Evolutionary conservation across 1,139 yeast species (phyloP).

Genomic region (Candida pseudoviswanathii): DNA sequence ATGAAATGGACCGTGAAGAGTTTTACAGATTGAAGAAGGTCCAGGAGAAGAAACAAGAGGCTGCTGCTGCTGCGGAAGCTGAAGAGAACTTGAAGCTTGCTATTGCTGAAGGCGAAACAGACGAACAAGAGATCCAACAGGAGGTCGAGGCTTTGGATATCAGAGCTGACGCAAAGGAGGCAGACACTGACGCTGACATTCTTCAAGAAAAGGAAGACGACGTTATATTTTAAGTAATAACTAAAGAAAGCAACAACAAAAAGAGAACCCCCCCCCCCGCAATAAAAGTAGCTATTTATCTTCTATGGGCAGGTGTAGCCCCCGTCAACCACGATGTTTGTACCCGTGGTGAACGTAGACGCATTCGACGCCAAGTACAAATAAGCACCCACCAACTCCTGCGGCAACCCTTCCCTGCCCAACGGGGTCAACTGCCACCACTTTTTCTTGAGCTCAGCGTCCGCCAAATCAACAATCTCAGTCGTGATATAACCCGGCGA

Average conservation of each 20-base stretch:
- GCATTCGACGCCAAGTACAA: constrained; percentile 83
- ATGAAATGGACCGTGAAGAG: constrained; percentile 97
- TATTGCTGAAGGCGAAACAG: constrained; percentile 21
- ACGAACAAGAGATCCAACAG: constrained; percentile 21
- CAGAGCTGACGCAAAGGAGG: constrained; percentile 18
- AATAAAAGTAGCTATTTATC: neutral
- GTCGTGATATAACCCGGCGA: constrained; percentile 79
- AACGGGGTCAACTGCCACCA: constrained; percentile 63
- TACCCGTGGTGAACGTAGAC: constrained; percentile 80
- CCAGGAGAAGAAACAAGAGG: constrained; percentile 91
- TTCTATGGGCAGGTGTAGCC: constrained; percentile 59
- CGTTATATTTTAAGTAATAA: constrained; percentile 34
- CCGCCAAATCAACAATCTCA: constrained; percentile 52
- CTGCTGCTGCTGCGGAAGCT: constrained; percentile 63
- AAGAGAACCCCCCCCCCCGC: too few species aligned
- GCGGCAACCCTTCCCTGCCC: constrained; percentile 78
- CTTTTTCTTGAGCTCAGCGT: constrained; percentile 28
- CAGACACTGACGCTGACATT: constrained; percentile 28
- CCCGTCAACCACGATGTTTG: constrained; percentile 83
- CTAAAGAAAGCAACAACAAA: too few species aligned
- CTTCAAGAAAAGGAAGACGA: constrained; percentile 46
- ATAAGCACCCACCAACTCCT: constrained; percentile 82
- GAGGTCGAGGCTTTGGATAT: constrained; percentile 29
- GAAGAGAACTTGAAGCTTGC: constrained; percentile 35
- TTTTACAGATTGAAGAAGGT: constrained; percentile 95